These are phyloP conservation scores for Asterophora parasitica DNA, from an alignment of 768 basidiomycete genomes.

Conservation along the genomic window DNA sequence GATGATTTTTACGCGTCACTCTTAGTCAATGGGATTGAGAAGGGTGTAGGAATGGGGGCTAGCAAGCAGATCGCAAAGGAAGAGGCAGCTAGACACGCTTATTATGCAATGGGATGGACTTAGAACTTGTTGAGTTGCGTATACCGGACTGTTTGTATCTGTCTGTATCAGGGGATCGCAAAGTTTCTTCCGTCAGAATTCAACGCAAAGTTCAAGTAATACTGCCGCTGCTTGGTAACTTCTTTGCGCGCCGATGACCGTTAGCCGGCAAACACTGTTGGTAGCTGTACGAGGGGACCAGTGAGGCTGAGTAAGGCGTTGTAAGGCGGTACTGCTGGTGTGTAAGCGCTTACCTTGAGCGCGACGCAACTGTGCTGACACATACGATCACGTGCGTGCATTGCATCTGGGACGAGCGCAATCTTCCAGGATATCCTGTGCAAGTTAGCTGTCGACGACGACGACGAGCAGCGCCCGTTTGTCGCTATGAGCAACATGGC, in stretches of 20 bases:
- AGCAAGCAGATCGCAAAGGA: conserved; percentile 78
- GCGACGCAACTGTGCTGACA: conserved; percentile 13
- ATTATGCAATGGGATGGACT: conserved; percentile 74
- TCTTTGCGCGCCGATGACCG: not conserved
- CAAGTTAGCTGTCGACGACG: not conserved
- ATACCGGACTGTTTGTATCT: not conserved
- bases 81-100: conserved; percentile 68
- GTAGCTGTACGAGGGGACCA: no score
- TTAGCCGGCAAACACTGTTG: no score
- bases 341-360: no score
- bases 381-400: conserved; percentile 14
- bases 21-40: conserved; percentile 66
- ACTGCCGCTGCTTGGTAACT: not conserved
- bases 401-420: conserved; percentile 3
- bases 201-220: no score
- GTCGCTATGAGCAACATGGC: conserved; percentile 4
- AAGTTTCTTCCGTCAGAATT: no score
- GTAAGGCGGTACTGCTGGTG: no score
- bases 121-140: conserved; percentile 14
- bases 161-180: not conserved
- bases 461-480: conserved; percentile 3
- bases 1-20: conserved; percentile 3
- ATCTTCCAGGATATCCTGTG: conserved; percentile 6
- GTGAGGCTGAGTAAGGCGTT: no score
- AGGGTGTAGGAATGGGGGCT: conserved; percentile 58